Conservation (phyloP, 176 grass and related monocot genomes). For the Eragrostis curvula region DNA sequence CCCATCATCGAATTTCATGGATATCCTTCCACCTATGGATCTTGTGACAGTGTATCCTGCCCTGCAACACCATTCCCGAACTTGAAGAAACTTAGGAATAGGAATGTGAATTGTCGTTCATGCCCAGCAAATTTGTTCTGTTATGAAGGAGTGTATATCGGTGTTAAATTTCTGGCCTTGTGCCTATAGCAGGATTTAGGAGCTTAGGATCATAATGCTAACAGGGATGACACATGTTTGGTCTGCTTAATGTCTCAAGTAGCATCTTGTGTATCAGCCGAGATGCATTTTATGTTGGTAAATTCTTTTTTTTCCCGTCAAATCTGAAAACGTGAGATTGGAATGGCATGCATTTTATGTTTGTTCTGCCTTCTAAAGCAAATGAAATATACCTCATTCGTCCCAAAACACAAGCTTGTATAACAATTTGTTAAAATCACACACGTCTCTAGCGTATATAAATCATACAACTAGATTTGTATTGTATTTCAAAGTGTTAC, state of each 20-base stretch:
- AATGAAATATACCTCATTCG: too few species aligned
- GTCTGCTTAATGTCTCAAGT: background rate
- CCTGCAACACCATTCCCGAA: background rate
- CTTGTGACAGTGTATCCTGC: background rate
- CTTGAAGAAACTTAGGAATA: background rate
- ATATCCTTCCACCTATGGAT: background rate
- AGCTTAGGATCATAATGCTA: background rate
- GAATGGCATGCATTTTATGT: too few species aligned
- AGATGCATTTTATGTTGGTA: too few species aligned
- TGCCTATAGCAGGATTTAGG: background rate
- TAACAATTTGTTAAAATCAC: too few species aligned
- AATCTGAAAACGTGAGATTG: too few species aligned
- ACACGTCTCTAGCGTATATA: too few species aligned
- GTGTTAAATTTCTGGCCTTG: background rate
- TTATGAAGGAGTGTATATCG: constrained; percentile 18
- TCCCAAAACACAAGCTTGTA: too few species aligned
- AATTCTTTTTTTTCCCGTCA: too few species aligned
- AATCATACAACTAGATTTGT: too few species aligned
- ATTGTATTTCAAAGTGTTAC: too few species aligned
- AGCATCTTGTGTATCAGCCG: background rate
- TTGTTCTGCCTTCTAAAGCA: too few species aligned
- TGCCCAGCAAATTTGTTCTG: constrained; percentile 2
- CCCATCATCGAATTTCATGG: background rate
- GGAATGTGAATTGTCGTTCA: background rate
- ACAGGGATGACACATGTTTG: background rate